Percentiles rank a stretch among this genome's conserved stretches.
Conservation (phyloP, 169 alveolate species). For the Blepharisma undulans region DNA sequence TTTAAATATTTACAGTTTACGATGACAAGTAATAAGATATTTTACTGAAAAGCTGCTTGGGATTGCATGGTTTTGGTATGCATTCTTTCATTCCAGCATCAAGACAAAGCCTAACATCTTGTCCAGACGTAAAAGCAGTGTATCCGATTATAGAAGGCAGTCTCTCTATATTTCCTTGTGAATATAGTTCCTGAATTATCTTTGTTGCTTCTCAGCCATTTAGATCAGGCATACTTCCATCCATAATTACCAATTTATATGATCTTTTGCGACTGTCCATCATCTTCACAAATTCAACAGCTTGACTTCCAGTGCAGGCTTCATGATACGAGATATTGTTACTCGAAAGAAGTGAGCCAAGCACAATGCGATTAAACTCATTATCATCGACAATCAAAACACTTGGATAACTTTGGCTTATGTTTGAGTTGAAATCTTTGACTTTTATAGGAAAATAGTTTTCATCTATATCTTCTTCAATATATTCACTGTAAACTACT, state of each 20-base stretch:
- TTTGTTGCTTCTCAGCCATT: conserved; percentile 40
- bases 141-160: conserved; percentile 17
- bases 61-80: conserved; percentile 7
- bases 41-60: not conserved
- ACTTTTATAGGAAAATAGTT: not conserved
- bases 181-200: not conserved
- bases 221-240: conserved; percentile 35
- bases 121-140: conserved; percentile 31
- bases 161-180: not conserved
- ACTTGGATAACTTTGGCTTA: not conserved
- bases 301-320: not conserved
- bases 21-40: not conserved
- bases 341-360: not conserved
- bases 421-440: not conserved
- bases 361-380: not conserved
- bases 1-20: no score
- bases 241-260: conserved; percentile 1
- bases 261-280: not conserved
- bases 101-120: not conserved
- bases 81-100: conserved; percentile 29
- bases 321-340: not conserved
- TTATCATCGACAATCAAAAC: conserved; percentile 1
- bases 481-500: not conserved
- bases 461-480: not conserved
- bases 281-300: not conserved